Base-by-base conservation (phyloP, 495 filamentous ascomycete genomes). In the Amphirosellinia nigrospora region DNA sequence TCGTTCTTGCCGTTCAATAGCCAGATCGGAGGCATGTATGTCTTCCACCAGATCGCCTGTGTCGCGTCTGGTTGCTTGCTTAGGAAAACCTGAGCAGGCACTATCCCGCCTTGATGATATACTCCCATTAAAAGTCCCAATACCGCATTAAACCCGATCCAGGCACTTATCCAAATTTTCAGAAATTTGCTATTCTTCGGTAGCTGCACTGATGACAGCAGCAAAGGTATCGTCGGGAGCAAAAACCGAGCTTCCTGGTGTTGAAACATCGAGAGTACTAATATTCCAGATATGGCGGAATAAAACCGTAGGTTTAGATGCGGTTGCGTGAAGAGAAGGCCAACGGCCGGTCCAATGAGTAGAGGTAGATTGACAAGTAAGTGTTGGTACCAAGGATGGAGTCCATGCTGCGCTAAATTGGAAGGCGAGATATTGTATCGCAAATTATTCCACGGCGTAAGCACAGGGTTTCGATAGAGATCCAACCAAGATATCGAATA, bases 161-260 rank as follows among this genome's bases (percentile, higher is more conserved):
- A 99, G 1, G 84, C 66, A 0, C 73, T 83, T 34, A 91, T 79
- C 86, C 93, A 96, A 9, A 88, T 58, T 23, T 83, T 84, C 66
- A 81, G 50, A 67, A 79, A 72, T 58, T 70, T 77, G 39, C 84
- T 82, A 7, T 86, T 88, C 65, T 81, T 86, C 8, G 91, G 93
- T 53, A 97, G 82, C 21, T 89, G 87, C 64, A 97, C 79, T 45
- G 92, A 96, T 32, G 93, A 92, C 15, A 99, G 86, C 28, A 98
- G 82, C n/a, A 99, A 86, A 0, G 96, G 96, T 11, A 98, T 86
- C 30, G 89, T 88, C 15, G 96, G 96, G 15, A 98, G 85, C 13
- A 99, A 83, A 81, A 99, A 99, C 56, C 96, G 90, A 19, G 96
- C 91, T 83, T 99, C 96, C 81, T 98, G 96, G 81, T 99, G 96